phyloP scores from a whole-genome alignment of 768 basidiomycete species.

The Trametes cingulata region DNA sequence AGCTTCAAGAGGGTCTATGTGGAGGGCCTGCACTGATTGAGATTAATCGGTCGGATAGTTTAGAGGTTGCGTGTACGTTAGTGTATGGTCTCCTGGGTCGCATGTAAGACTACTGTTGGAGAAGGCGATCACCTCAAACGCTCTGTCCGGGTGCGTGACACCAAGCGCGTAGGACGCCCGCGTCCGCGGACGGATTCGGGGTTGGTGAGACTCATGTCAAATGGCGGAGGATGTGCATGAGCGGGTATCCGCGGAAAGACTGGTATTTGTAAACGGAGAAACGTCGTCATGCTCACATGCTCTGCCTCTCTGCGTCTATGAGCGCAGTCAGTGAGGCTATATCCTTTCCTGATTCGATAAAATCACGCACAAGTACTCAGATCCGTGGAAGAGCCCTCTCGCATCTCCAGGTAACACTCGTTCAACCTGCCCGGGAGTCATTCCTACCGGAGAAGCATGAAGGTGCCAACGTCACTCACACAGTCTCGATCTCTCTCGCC shows the following conservation, averaged over 20 bases:
- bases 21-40: constrained; percentile 43
- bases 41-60: not conserved
- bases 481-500: constrained; percentile 58
- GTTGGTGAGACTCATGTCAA: too few species aligned
- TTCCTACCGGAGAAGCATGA: too few species aligned
- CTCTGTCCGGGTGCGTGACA: too few species aligned
- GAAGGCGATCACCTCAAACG: too few species aligned
- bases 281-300: not conserved
- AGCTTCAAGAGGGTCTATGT: constrained; percentile 44
- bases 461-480: too few species aligned
- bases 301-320: constrained; percentile 6
- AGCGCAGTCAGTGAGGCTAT: not conserved
- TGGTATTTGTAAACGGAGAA: not conserved
- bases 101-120: not conserved
- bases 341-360: not conserved
- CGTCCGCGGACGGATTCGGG: too few species aligned
- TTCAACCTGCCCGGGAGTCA: constrained; percentile 50
- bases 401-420: constrained; percentile 66
- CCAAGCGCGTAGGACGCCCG: too few species aligned
- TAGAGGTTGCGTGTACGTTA: not conserved
- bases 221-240: too few species aligned
- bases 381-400: constrained; percentile 54
- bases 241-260: not conserved
- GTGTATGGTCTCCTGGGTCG: not conserved
- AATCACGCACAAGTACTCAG: constrained; percentile 29